Evolutionary conservation across 306 rosid species (phyloP), one percentile per base, ranked within the genome.

Genomic region (Carpinus viminea): DNA sequence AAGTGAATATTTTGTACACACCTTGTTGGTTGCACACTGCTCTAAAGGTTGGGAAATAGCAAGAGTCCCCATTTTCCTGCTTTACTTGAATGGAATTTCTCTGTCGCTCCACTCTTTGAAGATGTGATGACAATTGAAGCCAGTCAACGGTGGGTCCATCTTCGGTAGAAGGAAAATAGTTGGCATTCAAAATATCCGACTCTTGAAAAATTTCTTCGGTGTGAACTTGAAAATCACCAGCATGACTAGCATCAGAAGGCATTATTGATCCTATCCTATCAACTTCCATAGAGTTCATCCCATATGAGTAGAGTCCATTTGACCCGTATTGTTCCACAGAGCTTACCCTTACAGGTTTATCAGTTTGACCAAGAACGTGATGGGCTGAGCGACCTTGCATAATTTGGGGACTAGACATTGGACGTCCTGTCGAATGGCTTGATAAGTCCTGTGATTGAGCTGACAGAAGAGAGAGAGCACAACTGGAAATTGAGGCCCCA

Each of bases 401-500:
- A 54, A n/a, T 53, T 73, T 13, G 76, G 76, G 87, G 79, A 55
- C 82, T 80, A 50, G 85, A 62, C 18, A 64, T 24, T n/a, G 78
- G 75, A 69, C 59, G 80, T 83, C 73, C 86, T 10, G 87, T 74
- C n/a, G 81, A 45, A 47, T 69, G 82, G 73, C 50, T 71, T 16
- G 83, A 84, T 1, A 82, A 86, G 85, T 75, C 85, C 68, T 82
- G 89, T 47, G 93, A 82, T 78, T 84, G 93, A 75, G 84, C 76
- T 92, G 97, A 90, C 96, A 92, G 96, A 90, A 92, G 97, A 92
- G 97, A 92, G 96, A 89, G 93, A 92, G 91, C 97, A 89, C 88
- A 60, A 62, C 82, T 34, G 13, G 82, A 59, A 70, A 79, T 68
- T 53, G 88, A 70, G 62, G 71, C 60, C 74, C 82, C 83, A n/a